Percentiles rank a stretch among this genome's conserved stretches.
These are phyloP conservation scores for Aegilops bicornis DNA, from an alignment of 176 grass and related monocot species.

Conservation along the genomic window DNA sequence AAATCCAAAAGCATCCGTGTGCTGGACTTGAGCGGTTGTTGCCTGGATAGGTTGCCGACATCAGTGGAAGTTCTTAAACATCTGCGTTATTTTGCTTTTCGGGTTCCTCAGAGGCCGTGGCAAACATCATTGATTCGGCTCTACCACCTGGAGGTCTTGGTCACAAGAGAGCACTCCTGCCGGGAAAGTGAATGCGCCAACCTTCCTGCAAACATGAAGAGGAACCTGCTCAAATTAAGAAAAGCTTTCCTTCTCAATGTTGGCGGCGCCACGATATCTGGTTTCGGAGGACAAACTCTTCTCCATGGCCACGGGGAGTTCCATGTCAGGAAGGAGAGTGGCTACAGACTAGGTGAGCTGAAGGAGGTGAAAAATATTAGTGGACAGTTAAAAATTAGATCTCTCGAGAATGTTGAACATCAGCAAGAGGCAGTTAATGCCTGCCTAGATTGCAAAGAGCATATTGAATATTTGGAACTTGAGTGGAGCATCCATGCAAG, in stretches of 20 bases:
- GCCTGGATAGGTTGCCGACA: slow-evolving; percentile 35
- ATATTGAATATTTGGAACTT: slow-evolving; percentile 28
- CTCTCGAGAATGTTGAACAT: slow-evolving; percentile 48
- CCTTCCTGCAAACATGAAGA: slow-evolving; percentile 43
- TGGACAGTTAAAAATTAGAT: slow-evolving; percentile 35
- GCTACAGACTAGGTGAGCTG: slow-evolving; percentile 40
- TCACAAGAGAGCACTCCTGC: slow-evolving; percentile 42
- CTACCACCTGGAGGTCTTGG: slow-evolving; percentile 51
- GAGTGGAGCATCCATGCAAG: slow-evolving; percentile 37
- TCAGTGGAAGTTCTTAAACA: slow-evolving; percentile 36
- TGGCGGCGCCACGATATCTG: slow-evolving; percentile 34
- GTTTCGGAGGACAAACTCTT: slow-evolving; percentile 40
- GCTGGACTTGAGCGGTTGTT: slow-evolving; percentile 44
- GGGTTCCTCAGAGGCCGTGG: slow-evolving; percentile 24
- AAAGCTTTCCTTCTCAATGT: slow-evolving; percentile 36
- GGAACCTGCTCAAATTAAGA: slow-evolving; percentile 47
- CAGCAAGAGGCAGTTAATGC: slow-evolving; percentile 34
- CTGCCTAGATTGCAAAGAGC: slow-evolving; percentile 40
- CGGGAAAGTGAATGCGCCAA: slow-evolving; percentile 35
- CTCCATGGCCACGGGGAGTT: slow-evolving; percentile 44
- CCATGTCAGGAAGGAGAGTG: slow-evolving; percentile 50
- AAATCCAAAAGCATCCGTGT: slow-evolving; percentile 46
- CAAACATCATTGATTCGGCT: slow-evolving; percentile 31
- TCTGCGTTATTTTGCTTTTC: slow-evolving; percentile 50
- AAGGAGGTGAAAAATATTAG: slow-evolving; percentile 44